A percentile compares a stretch with the other conserved stretches of the same genome.
phyloP scores from a whole-genome alignment of 345 rosid species.

The Theobroma cacao region DNA sequence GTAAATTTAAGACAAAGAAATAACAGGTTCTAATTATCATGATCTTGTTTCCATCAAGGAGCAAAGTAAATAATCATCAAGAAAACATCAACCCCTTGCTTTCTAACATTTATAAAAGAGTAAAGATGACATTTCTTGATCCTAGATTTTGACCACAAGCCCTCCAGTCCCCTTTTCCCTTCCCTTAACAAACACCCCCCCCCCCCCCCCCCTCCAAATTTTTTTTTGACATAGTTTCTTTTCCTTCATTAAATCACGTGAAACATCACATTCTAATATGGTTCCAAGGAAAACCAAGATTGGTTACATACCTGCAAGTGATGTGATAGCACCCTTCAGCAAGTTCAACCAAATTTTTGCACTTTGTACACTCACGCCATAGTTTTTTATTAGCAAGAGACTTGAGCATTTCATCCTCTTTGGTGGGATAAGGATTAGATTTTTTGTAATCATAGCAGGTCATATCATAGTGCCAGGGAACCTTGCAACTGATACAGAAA shows the following conservation, averaged over 20 bases:
- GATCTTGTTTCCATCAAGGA: not conserved
- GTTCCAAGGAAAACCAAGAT: not conserved
- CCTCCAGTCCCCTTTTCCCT: not conserved
- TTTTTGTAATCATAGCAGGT: constrained; percentile 45
- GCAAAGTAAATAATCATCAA: not conserved
- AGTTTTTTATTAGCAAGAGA: constrained; percentile 41
- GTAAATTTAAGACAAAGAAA: not conserved
- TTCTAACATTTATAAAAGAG: not conserved
- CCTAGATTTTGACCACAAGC: not conserved
- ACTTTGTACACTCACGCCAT: constrained; percentile 50
- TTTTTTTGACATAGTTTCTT: not conserved
- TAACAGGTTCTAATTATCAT: not conserved
- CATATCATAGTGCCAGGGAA: constrained; percentile 64
- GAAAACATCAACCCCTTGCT: not conserved
- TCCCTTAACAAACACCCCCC: not conserved
- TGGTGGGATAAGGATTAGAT: constrained; percentile 34
- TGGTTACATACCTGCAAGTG: constrained; percentile 47
- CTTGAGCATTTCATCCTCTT: constrained; percentile 50
- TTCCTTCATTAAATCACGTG: not conserved
- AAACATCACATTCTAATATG: not conserved
- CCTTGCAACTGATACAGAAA: constrained; percentile 76
- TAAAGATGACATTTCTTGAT: not conserved
- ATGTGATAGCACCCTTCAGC: constrained; percentile 54
- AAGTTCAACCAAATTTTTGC: constrained; percentile 55
- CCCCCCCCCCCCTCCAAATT: not conserved